phyloP scores from a whole-genome alignment of 2,329 filamentous ascomycete species.

The Stachybotrys chartarum region DNA sequence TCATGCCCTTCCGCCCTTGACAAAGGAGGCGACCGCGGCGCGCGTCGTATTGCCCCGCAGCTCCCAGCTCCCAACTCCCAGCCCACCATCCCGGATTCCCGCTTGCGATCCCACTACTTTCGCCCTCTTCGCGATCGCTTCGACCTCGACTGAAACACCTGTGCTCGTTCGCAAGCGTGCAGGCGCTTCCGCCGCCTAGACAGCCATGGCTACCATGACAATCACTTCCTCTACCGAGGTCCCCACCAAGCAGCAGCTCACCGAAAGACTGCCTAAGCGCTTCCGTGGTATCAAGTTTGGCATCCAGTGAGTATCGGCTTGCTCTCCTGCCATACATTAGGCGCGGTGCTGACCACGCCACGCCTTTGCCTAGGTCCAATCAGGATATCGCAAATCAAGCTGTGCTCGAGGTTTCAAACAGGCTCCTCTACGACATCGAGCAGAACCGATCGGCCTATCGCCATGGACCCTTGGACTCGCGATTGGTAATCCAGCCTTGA shows the following conservation, averaged over 20 bases:
- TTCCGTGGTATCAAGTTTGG: constrained; percentile 94
- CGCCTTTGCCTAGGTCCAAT: constrained; percentile 55
- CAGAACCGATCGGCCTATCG: constrained; percentile 67
- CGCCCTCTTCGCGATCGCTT: too few relatives aligned
- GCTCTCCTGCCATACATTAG: background rate
- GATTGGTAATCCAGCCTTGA: constrained; percentile 45
- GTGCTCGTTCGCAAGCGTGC: background rate
- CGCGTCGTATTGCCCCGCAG: background rate
- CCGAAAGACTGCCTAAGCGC: constrained; percentile 81
- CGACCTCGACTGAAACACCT: background rate
- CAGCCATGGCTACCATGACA: background rate
- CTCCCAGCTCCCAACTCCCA: background rate
- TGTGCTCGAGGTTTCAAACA: constrained; percentile 86
- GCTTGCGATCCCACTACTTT: too few relatives aligned
- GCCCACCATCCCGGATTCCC: too few relatives aligned
- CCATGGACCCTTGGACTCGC: constrained; percentile 81
- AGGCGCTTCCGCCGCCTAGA: background rate
- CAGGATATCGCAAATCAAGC: constrained; percentile 95
- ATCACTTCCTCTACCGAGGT: background rate
- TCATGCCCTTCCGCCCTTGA: background rate
- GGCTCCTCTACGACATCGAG: constrained; percentile 85
- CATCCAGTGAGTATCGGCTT: constrained; percentile 57
- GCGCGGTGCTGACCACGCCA: background rate
- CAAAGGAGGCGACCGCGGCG: background rate
- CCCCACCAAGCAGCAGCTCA: constrained; percentile 75